These are phyloP conservation scores for Cryphonectria japonica DNA, from an alignment of 2,329 filamentous ascomycete genomes.

Conservation along the genomic window DNA sequence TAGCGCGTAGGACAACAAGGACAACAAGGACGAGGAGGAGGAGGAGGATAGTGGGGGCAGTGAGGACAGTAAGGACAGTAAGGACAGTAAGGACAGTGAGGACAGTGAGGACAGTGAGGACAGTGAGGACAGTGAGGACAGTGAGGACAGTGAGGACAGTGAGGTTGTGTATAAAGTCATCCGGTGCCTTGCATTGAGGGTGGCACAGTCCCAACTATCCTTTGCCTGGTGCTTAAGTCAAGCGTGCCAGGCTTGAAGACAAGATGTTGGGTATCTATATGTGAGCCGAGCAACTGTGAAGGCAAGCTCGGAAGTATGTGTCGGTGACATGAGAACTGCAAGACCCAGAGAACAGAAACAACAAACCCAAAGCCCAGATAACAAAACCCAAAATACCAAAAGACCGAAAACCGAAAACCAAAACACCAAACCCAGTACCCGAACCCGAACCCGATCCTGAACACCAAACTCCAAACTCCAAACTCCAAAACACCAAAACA, in stretches of 20 bases:
- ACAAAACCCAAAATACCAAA: too few relatives aligned
- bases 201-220: background rate
- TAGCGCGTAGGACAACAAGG: too few relatives aligned
- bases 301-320: background rate
- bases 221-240: background rate
- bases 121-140: too few relatives aligned
- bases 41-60: too few relatives aligned
- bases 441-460: too few relatives aligned
- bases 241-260: background rate
- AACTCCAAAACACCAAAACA: background rate
- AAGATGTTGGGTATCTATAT: background rate
- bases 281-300: constrained; percentile 1
- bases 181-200: constrained; percentile 1
- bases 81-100: too few relatives aligned
- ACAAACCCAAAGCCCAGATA: background rate
- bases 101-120: too few relatives aligned
- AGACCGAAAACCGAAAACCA: background rate
- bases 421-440: background rate
- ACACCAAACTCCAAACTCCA: background rate
- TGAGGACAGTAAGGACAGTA: too few relatives aligned
- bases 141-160: background rate
- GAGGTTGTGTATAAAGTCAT: background rate
- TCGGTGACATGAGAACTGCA: background rate
- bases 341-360: background rate
- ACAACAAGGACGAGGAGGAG: too few relatives aligned